Evolutionary conservation across 768 basidiomycete genomes (phyloP).

Genomic region (Tremella mesenterica): DNA sequence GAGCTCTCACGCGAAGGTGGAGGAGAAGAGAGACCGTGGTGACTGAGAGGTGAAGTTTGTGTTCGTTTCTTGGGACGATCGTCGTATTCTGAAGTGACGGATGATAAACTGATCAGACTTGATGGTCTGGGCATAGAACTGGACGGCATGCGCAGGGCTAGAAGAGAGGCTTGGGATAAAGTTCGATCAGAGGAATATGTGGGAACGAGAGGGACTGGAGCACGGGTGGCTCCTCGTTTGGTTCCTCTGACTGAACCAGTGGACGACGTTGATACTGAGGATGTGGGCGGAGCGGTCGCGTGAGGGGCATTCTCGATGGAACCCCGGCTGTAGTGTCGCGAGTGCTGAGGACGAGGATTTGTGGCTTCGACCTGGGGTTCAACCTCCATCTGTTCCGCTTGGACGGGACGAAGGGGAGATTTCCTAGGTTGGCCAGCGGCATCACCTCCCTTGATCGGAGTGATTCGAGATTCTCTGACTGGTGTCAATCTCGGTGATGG

Average conservation of each 20-base stretch:
- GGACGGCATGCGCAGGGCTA: not conserved
- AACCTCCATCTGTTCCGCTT: not conserved
- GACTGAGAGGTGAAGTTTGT: conserved; percentile 3
- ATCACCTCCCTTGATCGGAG: conserved; percentile 18
- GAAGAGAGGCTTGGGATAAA: not conserved
- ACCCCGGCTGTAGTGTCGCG: not conserved
- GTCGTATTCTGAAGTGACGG: conserved; percentile 14
- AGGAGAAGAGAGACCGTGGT: conserved; percentile 21
- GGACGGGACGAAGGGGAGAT: conserved; percentile 9
- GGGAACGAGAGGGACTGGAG: not conserved
- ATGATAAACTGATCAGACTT: conserved; percentile 12
- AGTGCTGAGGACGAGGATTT: too few relatives aligned
- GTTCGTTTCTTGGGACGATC: conserved; percentile 20
- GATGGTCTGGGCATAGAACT: conserved; percentile 4
- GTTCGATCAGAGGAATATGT: not conserved
- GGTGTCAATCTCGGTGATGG: not conserved
- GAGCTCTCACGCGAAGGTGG: conserved; percentile 25
- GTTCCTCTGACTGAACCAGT: conserved; percentile 14
- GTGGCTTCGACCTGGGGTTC: not conserved
- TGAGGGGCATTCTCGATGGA: not conserved
- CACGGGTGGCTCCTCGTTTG: conserved; percentile 20
- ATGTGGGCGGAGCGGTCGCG: too few relatives aligned
- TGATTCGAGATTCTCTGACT: not conserved
- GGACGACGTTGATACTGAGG: too few relatives aligned
- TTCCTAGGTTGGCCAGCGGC: conserved; percentile 38